phyloP scores from a whole-genome alignment of 2,329 filamentous ascomycete genomes.

The Phoma sp. region DNA sequence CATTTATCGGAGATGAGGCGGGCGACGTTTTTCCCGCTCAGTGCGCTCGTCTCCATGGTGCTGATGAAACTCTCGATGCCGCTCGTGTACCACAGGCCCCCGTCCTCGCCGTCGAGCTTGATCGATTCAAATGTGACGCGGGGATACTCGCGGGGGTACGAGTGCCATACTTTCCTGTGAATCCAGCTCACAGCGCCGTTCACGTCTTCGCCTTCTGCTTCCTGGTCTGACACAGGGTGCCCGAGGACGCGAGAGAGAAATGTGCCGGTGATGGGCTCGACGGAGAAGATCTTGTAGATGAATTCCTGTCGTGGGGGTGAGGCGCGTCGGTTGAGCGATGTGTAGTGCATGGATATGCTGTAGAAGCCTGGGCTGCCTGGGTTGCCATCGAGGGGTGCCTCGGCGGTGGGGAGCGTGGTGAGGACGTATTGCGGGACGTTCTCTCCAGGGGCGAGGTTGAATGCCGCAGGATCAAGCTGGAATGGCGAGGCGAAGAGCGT shows the following conservation, averaged over 20 bases:
- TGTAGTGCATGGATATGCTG: slow-evolving; percentile 78
- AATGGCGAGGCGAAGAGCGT: slow-evolving; percentile 85
- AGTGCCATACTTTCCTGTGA: slow-evolving; percentile 71
- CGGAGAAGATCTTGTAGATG: slow-evolving; percentile 73
- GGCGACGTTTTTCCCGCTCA: slow-evolving; percentile 90
- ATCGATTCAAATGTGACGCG: slow-evolving; percentile 87
- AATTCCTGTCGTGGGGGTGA: slow-evolving; percentile 55
- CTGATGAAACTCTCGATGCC: slow-evolving; percentile 92
- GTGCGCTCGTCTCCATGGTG: slow-evolving; percentile 94
- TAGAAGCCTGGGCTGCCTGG: slow-evolving; percentile 80
- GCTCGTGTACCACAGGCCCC: slow-evolving; percentile 67
- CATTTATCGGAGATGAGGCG: slow-evolving; percentile 71
- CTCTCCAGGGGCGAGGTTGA: slow-evolving; percentile 67
- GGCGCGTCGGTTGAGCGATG: slow-evolving; percentile 64
- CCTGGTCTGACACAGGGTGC: slow-evolving; percentile 36
- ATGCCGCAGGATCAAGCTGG: slow-evolving; percentile 74
- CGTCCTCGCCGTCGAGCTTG: slow-evolving; percentile 54
- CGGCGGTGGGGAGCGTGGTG: slow-evolving; percentile 75
- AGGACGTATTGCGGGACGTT: slow-evolving; percentile 77
- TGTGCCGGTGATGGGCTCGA: slow-evolving; percentile 53
- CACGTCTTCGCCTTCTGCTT: slow-evolving; percentile 42
- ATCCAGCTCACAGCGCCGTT: slow-evolving; percentile 44
- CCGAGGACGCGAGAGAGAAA: slow-evolving; percentile 61
- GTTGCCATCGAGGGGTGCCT: slow-evolving; percentile 57
- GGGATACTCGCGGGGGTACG: slow-evolving; percentile 86